Percentiles rank a stretch among this genome's conserved stretches.
Evolutionary conservation across 2,329 filamentous ascomycete genomes (phyloP).

Genomic region (Xylaria sp.): DNA sequence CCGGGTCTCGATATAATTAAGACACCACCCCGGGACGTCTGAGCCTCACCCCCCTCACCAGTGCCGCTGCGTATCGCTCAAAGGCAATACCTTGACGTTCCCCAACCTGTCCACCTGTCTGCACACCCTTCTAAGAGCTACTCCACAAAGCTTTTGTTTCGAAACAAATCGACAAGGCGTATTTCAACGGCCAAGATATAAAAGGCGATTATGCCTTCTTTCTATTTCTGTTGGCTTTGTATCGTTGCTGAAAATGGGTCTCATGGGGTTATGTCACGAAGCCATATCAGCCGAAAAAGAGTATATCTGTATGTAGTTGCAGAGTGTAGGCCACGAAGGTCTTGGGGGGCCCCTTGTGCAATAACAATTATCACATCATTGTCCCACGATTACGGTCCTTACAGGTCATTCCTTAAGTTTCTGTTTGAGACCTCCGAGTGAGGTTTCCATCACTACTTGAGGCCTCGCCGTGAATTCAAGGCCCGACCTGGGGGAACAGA

Average conservation of each 20-base stretch:
- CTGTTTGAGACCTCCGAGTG: not conserved
- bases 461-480: not conserved
- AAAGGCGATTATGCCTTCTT: not conserved
- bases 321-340: too few species aligned
- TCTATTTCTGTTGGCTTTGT: not conserved
- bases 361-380: too few species aligned
- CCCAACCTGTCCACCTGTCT: not conserved
- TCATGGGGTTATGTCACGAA: too few species aligned
- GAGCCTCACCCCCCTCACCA: not conserved
- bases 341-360: too few species aligned
- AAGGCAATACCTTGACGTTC: not conserved
- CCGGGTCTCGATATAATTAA: not conserved
- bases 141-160: not conserved
- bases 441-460: not conserved
- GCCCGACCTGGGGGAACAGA: not conserved
- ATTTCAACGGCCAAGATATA: not conserved
- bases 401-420: too few species aligned
- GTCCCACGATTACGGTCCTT: too few species aligned
- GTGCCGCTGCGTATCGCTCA: not conserved
- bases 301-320: too few species aligned
- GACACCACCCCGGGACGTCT: not conserved
- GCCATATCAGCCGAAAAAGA: too few species aligned
- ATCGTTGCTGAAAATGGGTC: too few species aligned
- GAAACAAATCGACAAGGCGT: not conserved
- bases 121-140: not conserved